phyloP scores from a whole-genome alignment of 202 grass and related monocot genomes.

The Hordeum pubiflorum region DNA sequence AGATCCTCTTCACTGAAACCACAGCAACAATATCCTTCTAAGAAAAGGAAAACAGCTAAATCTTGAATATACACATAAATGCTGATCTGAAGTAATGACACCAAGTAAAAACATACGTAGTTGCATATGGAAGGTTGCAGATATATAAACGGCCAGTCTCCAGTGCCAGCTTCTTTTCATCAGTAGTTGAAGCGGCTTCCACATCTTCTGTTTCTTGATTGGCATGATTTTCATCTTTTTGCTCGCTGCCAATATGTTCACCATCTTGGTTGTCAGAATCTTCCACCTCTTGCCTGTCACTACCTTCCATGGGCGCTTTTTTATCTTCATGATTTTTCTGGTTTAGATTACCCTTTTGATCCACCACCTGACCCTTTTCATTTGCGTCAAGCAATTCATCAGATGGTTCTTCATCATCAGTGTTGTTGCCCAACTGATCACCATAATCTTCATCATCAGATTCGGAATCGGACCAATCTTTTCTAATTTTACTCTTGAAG shows the following conservation, averaged over 20 bases:
- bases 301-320: background rate
- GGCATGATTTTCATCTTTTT: constrained; percentile 26
- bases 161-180: constrained; percentile 72
- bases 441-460: constrained; percentile 43
- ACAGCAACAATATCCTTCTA: constrained; percentile 18
- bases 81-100: background rate
- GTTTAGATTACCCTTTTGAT: constrained; percentile 29
- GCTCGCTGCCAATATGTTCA: constrained; percentile 23
- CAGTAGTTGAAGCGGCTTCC: constrained; percentile 38
- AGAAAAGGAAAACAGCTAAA: background rate
- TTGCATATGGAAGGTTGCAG: constrained; percentile 88
- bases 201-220: constrained; percentile 35
- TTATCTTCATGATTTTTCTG: constrained; percentile 24
- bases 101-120: constrained; percentile 52
- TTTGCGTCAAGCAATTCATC: constrained; percentile 28
- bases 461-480: constrained; percentile 93
- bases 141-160: constrained; percentile 85
- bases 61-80: constrained; percentile 12
- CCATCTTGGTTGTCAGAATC: constrained; percentile 26
- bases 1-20: constrained; percentile 84
- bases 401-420: constrained; percentile 20
- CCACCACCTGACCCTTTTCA: constrained; percentile 8
- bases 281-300: constrained; percentile 21
- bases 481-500: constrained; percentile 87
- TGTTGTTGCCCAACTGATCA: constrained; percentile 22